Evolutionary conservation across 2,329 filamentous ascomycete species (phyloP), one percentile per base, ranked within the genome.

Genomic region (Calonectria henricotiae): DNA sequence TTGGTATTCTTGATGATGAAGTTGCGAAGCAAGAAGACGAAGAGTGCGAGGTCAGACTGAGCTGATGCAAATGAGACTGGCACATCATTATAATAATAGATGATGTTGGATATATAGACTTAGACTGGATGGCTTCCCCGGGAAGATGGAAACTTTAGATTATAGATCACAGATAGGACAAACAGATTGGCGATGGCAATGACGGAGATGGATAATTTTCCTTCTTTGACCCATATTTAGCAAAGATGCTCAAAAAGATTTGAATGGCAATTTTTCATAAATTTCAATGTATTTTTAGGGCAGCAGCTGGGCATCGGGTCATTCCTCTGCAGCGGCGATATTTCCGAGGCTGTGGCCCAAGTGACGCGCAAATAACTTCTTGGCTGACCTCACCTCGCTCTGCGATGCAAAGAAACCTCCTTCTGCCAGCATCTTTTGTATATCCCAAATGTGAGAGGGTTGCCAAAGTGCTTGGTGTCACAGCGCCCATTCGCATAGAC

Each of bases 401-500:
- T 20, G 3, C 3, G 5, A 2, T 4, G n/a, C 7, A 9, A 12
- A 41, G 17, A 41, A 4, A 41, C n/a, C 12, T 4, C 43, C 5
- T 5, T 9, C 43, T 46, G 23, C n/a, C 5, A 46, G 43, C 1
- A 46, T 30, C 20, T 23, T 46, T 46, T 49, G 35, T 12, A 49
- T 49, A 15, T 27, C 5, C 46, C 17, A 15, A 87, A 63, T 87
- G 84, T 68, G 82, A 85, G 67, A 69, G 67, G 1, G 83, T 83
- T 1, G 85, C 83, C 2, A 70, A 73, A 43, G 60, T 84, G 4
- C 76, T 87, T 4, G 76, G 81, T 5, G 78, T 81, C 7, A 85
- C 82, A 4, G 85, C 85, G 1, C 83, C 84, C 0, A 85, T 87
- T 30, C 79, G 84, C 0, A 84, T 88, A 47, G 86, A 88, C 71